Conservation (phyloP, 176 grass and related monocot species). For the Lolium perenne region DNA sequence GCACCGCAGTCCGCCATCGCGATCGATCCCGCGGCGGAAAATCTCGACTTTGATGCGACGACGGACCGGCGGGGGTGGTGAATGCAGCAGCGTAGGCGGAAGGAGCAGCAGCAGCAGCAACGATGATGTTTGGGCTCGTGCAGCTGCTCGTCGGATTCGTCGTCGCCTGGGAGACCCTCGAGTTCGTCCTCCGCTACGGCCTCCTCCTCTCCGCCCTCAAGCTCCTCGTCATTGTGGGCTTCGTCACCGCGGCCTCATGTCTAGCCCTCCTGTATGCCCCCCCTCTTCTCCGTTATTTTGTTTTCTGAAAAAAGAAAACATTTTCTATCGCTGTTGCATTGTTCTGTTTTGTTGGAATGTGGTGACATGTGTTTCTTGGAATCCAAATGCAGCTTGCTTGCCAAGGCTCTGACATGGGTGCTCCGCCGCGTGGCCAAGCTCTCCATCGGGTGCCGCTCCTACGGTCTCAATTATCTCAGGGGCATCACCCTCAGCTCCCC, state of each 20-base stretch:
- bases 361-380: background rate
- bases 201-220: constrained; percentile 53
- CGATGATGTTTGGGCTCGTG: constrained; percentile 48
- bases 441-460: constrained; percentile 70
- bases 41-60: constrained; percentile 15
- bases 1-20: constrained; percentile 19
- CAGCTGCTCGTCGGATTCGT: constrained; percentile 62
- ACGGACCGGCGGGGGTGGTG: constrained; percentile 5
- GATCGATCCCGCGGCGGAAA: constrained; percentile 16
- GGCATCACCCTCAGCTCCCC: constrained; percentile 66
- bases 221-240: constrained; percentile 21
- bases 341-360: constrained; percentile 22
- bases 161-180: constrained; percentile 53
- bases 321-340: background rate
- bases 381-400: constrained; percentile 63
- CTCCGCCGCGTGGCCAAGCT: constrained; percentile 59
- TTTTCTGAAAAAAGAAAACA: too few relatives aligned
- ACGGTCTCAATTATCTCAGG: constrained; percentile 66
- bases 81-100: background rate
- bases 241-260: constrained; percentile 35
- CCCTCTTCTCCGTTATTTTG: background rate
- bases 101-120: background rate
- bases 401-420: constrained; percentile 61
- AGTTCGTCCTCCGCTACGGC: constrained; percentile 59
- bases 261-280: constrained; percentile 25